These are phyloP conservation scores for Mycena rebaudengoi DNA, from an alignment of 768 basidiomycete species.

Conservation along the genomic window DNA sequence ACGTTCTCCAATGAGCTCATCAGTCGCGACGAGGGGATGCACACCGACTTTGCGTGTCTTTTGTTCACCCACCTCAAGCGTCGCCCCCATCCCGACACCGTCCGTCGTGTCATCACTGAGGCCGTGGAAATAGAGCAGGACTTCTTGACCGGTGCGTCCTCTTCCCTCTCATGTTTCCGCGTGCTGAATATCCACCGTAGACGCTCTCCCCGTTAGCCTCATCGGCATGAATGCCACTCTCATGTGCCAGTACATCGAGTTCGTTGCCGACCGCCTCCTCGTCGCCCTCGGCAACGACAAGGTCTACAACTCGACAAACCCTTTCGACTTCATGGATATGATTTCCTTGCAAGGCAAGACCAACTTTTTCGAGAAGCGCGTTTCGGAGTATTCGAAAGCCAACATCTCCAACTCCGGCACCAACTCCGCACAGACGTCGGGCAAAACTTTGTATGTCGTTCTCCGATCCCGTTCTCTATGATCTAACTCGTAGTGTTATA, in stretches of 20 bases:
- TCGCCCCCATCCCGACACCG: too few relatives aligned
- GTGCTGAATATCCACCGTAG: conserved; percentile 40
- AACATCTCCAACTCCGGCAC: conserved; percentile 31
- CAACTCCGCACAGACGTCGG: too few relatives aligned
- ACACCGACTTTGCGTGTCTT: conserved; percentile 98
- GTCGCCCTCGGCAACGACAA: too few relatives aligned
- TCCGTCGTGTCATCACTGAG: conserved; percentile 75
- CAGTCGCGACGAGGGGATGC: conserved; percentile 93
- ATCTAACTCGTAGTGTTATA: too few relatives aligned
- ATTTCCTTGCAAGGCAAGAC: conserved; percentile 73
- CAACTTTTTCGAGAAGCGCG: conserved; percentile 74
- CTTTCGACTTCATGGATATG: conserved; percentile 69
- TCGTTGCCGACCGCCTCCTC: too few relatives aligned
- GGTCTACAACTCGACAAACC: too few relatives aligned
- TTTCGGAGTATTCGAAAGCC: conserved; percentile 54
- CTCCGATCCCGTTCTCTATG: too few relatives aligned
- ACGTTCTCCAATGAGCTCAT: conserved; percentile 97
- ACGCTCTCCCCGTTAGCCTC: conserved; percentile 83
- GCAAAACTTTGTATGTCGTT: too few relatives aligned
- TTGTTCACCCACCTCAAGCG: too few relatives aligned
- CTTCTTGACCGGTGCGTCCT: conserved; percentile 72
- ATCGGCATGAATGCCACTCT: conserved; percentile 91
- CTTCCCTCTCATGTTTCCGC: background rate
- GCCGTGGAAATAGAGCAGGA: conserved; percentile 89
- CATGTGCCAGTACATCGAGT: conserved; percentile 91